A percentile compares a stretch with the other conserved stretches of the same genome.
phyloP scores from a whole-genome alignment of 768 basidiomycete species.

The Termitomyces sp. region DNA sequence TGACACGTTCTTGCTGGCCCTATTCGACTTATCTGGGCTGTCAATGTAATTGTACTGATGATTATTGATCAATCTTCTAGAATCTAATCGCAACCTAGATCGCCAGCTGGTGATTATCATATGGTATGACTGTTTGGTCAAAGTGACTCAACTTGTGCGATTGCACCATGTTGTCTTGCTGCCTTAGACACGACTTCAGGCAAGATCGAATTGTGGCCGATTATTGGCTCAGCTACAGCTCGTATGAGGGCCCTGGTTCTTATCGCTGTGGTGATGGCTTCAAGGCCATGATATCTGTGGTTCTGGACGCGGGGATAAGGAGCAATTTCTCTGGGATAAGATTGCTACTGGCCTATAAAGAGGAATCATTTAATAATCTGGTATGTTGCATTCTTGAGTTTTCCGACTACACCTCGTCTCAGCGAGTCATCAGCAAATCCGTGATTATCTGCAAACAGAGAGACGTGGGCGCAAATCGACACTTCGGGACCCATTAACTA shows the following conservation, averaged over 20 bases:
- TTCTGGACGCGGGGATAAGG: conserved; percentile 8
- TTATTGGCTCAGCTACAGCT: conserved; percentile 10
- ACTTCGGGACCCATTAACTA: neutral
- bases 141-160: too few species aligned
- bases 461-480: neutral
- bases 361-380: conserved; percentile 7
- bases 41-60: neutral
- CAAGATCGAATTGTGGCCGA: neutral
- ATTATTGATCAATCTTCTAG: neutral
- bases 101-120: neutral
- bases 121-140: neutral
- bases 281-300: conserved; percentile 10
- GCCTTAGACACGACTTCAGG: neutral
- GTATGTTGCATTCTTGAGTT: neutral
- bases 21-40: neutral
- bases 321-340: conserved; percentile 9
- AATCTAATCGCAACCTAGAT: neutral
- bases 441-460: conserved; percentile 4
- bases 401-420: neutral
- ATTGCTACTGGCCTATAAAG: conserved; percentile 10
- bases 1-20: too few species aligned
- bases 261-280: conserved; percentile 7
- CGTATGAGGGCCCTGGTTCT: conserved; percentile 10
- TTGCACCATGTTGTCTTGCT: neutral
- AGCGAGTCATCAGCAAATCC: neutral